A percentile compares a stretch with the other conserved stretches of the same genome.
These are phyloP conservation scores for Colletotrichum tofieldiae DNA, from an alignment of 2,329 filamentous ascomycete genomes.

Conservation along the genomic window DNA sequence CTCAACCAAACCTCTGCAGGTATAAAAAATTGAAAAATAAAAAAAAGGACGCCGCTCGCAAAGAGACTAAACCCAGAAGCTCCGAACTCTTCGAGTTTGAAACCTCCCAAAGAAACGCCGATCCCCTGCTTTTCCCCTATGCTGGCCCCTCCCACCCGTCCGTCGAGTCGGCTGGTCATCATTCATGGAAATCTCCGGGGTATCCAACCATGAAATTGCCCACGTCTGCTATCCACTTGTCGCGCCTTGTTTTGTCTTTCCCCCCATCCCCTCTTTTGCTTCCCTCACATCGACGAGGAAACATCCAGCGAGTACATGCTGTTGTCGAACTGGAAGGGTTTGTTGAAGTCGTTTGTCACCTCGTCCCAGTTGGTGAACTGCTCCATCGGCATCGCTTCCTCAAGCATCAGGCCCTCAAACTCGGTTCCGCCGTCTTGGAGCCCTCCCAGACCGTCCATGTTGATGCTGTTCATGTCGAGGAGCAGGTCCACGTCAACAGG, in stretches of 20 bases:
- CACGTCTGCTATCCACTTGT: neutral
- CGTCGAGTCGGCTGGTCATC: constrained; percentile 36
- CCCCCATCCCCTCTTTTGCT: neutral
- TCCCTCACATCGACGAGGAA: constrained; percentile 42
- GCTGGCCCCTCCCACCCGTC: constrained; percentile 24
- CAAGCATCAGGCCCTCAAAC: constrained; percentile 44
- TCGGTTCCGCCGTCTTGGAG: constrained; percentile 42
- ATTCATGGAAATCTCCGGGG: constrained; percentile 35
- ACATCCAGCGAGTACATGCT: constrained; percentile 54
- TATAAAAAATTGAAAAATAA: constrained; percentile 28
- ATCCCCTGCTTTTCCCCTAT: constrained; percentile 39
- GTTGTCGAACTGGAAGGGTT: constrained; percentile 68
- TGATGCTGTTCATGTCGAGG: constrained; percentile 59
- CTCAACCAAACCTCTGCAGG: neutral
- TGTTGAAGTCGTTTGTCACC: constrained; percentile 64
- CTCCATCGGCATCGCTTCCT: constrained; percentile 40
- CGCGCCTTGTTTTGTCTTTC: neutral
- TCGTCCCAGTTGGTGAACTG: constrained; percentile 64
- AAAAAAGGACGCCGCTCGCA: constrained; percentile 18
- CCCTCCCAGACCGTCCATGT: constrained; percentile 49
- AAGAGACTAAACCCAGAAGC: constrained; percentile 17
- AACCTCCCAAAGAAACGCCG: constrained; percentile 33
- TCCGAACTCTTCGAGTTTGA: constrained; percentile 2
- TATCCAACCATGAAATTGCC: constrained; percentile 32
- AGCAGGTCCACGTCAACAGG: constrained; percentile 64